Base-by-base conservation (phyloP, 2,329 filamentous ascomycete genomes). In the Verticillium alfalfae region DNA sequence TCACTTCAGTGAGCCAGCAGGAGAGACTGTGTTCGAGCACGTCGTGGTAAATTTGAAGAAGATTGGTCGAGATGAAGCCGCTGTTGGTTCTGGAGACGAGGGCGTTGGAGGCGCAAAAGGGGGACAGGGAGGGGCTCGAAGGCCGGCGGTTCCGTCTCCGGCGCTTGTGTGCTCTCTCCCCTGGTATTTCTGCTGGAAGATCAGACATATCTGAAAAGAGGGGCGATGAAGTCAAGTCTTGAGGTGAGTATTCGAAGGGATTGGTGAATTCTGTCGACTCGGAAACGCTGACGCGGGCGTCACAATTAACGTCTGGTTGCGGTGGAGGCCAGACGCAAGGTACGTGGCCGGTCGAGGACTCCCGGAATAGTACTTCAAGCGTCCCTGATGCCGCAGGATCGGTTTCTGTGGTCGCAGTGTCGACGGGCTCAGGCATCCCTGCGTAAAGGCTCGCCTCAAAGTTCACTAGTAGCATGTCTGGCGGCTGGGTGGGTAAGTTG, bases 1-100 rank as follows among this genome's bases (percentile, higher is more conserved):
- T 84, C 56, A 76, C 74, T 63, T 84, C 81, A 0, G 80, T 82
- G 18, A 84, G 66, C 82, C 82, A 84, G 66, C 82, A 84, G 1
- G 80, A 79, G 7, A 84, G 69, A 13, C 78, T 80, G 65, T 82
- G 79, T 64, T 84, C 81, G 64, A 84, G 73, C 36, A 80, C 82
- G 64, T 84, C 81, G 65, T 84, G 81, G 66, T 84, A 84, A 38
- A 84, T 78, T 55, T 75, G 75, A 58, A 83, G 69, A 18, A 83
- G 70, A 15, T 70, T 76, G 49, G 78, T 73, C 1, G 76, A 76
- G 61, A 83, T 75, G 34, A 78, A 72, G 49, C 66, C 62, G 34
- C 67, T 70, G 56, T 78, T 76, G 1, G 68, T 68, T 0, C 63
- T 65, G 1, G 64, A 55, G 8, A 71, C 68, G 63, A 77, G 68